phyloP scores from a whole-genome alignment of 2,329 filamentous ascomycete genomes.

The Aureobasidium vineae region DNA sequence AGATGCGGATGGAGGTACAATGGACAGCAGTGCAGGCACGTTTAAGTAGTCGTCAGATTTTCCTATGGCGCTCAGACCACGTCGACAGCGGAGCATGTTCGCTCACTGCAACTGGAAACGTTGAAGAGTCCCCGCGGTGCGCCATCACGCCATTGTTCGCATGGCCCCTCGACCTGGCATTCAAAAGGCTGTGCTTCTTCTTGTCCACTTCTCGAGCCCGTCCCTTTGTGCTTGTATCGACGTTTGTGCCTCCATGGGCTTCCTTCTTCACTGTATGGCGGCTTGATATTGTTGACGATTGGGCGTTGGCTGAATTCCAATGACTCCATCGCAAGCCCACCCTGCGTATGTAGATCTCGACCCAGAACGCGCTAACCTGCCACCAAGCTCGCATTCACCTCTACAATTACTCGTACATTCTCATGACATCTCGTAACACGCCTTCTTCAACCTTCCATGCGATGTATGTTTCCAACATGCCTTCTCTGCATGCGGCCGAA shows the following conservation, averaged over 20 bases:
- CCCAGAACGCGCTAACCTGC: slow-evolving; percentile 19
- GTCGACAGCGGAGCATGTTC: slow-evolving; percentile 6
- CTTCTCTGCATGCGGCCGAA: background rate
- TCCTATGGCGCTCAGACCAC: slow-evolving; percentile 9
- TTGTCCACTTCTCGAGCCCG: background rate
- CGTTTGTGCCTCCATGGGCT: too few relatives aligned
- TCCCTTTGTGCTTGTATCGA: background rate
- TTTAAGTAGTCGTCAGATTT: slow-evolving; percentile 24
- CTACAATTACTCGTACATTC: slow-evolving; percentile 20
- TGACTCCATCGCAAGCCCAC: slow-evolving; percentile 10
- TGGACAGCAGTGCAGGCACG: background rate
- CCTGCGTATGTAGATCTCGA: slow-evolving; percentile 15
- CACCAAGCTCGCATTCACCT: slow-evolving; percentile 10
- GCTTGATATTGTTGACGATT: slow-evolving; percentile 18
- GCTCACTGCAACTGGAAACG: slow-evolving; percentile 11
- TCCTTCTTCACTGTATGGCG: background rate
- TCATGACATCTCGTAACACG: slow-evolving; percentile 10
- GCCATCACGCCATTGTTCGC: slow-evolving; percentile 17
- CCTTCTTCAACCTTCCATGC: background rate
- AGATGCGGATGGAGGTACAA: slow-evolving; percentile 19
- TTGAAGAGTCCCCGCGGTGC: slow-evolving; percentile 11
- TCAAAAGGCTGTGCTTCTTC: background rate
- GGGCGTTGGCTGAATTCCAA: slow-evolving; percentile 17
- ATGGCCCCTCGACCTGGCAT: background rate
- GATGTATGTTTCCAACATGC: background rate